Base-by-base conservation (phyloP, 2,329 filamentous ascomycete species). In the Paraconiothyrium brasiliense region DNA sequence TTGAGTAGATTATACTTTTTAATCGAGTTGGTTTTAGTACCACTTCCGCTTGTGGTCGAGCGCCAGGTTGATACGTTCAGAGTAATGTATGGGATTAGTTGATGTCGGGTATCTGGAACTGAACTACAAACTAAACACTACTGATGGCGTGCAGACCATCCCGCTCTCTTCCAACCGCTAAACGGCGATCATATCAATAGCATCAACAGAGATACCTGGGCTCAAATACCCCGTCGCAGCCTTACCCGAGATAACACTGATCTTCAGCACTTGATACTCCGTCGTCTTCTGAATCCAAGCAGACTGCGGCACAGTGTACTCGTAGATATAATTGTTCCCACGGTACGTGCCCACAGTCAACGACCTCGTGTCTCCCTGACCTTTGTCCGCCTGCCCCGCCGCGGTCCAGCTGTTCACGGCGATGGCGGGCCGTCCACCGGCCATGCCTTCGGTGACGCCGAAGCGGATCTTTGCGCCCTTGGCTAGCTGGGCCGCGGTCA, bases 301-400 rank as follows among this genome's bases (percentile, higher is more conserved):
- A 27, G 63, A 68, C n/a, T 65, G 63, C 11, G 70, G 68, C 5
- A 72, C 66, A 49, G 62, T 66, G 52, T 57, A 72, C 50, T 71
- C 67, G 34, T 71, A 71, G 10, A 71, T 57, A 9, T 66, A 64
- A 16, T 72, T 72, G 27, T 71, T 72, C 5, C 68, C 68, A 6
- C 69, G 62, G 52, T 72, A 72, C 0, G 69, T 72, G 9, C 68
- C 67, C 24, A 72, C 67, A 10, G 67, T 71, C 57, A 70, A 54
- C 22, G 61, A 65, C 22, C 67, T 60, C 0, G 68, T 71, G 48
- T 69, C 67, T 0, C 63, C 68, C 43, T 71, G 68, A 0, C 58
- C 60, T 48, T 72, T 71, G 5, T 69, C 65, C 0, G 61, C 11
- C 8, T 60, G 68, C 2, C 68, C 47, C 3, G 66, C n/a, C 4